These are phyloP conservation scores for Lactarius psammicola DNA, from an alignment of 768 basidiomycete genomes.

Conservation along the genomic window DNA sequence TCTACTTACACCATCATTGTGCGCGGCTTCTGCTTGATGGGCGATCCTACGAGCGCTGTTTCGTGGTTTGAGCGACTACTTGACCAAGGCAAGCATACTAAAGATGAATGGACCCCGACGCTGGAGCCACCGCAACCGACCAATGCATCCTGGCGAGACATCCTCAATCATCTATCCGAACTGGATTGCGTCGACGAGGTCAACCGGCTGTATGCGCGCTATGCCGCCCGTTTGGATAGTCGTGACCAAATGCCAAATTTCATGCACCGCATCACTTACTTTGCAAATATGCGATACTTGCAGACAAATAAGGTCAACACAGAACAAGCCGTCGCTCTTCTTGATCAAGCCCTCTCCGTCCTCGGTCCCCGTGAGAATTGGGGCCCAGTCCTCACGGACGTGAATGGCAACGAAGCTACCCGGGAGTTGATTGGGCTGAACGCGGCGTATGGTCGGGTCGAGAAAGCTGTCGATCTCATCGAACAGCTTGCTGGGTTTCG, in stretches of 20 bases:
- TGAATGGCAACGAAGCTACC: constrained; percentile 21
- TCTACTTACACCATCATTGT: constrained; percentile 67
- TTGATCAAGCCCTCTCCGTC: constrained; percentile 32
- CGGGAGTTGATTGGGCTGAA: constrained; percentile 30
- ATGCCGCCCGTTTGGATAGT: constrained; percentile 40
- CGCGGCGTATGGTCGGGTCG: constrained; percentile 29
- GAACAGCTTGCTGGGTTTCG: constrained; percentile 21
- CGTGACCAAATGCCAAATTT: constrained; percentile 13
- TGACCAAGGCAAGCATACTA: constrained; percentile 38
- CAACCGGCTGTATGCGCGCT: constrained; percentile 50
- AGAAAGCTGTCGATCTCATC: constrained; percentile 33
- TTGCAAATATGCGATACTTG: constrained; percentile 42
- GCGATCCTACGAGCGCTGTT: constrained; percentile 62
- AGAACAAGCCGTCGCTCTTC: constrained; percentile 21
- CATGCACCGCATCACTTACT: constrained; percentile 45
- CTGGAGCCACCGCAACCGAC: constrained; percentile 52
- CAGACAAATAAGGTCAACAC: constrained; percentile 21
- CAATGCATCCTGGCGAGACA: constrained; percentile 51
- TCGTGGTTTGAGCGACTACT: constrained; percentile 72
- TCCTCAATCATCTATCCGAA: constrained; percentile 56
- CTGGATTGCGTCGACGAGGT: constrained; percentile 52
- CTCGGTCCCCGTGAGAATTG: constrained; percentile 14
- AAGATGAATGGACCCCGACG: constrained; percentile 44
- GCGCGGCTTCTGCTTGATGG: constrained; percentile 57
- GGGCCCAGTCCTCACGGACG: constrained; percentile 13